A percentile compares a stretch with the other conserved stretches of the same genome.
These are phyloP conservation scores for Solanum bulbocastanum DNA, from an alignment of 257 asterid genomes.

Conservation along the genomic window DNA sequence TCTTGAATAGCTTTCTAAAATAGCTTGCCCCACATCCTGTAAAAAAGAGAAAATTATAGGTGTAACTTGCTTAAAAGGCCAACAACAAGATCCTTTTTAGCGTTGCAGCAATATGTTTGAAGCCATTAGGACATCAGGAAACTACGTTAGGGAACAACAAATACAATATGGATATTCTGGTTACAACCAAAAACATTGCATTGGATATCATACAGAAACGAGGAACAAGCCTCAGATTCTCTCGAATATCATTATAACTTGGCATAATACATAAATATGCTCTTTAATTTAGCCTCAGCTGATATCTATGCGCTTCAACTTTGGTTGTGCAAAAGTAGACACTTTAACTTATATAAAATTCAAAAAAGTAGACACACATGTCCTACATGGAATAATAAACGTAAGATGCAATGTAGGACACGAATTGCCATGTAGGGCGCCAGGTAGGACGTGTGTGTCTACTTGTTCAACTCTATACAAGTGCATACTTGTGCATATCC, in stretches of 20 bases:
- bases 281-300: not conserved
- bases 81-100: not conserved
- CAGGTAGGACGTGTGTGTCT: not conserved
- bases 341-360: too few species aligned
- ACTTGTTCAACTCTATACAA: not conserved
- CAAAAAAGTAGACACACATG: not conserved
- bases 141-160: not conserved
- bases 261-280: not conserved
- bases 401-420: not conserved
- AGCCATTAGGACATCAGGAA: not conserved
- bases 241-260: not conserved
- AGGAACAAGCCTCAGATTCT: not conserved
- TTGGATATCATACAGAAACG: not conserved
- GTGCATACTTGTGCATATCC: not conserved
- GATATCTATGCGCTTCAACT: too few species aligned
- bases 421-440: not conserved
- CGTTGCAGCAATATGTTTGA: not conserved
- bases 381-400: not conserved
- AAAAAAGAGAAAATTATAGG: not conserved
- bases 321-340: not conserved
- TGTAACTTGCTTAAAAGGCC: not conserved
- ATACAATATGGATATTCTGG: not conserved
- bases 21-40: slow-evolving; percentile 89
- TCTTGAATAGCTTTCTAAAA: slow-evolving; percentile 90
- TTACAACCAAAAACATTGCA: not conserved